Evolutionary conservation across 1,139 yeast genomes (phyloP).

Genomic region (Hansenula sp.): DNA sequence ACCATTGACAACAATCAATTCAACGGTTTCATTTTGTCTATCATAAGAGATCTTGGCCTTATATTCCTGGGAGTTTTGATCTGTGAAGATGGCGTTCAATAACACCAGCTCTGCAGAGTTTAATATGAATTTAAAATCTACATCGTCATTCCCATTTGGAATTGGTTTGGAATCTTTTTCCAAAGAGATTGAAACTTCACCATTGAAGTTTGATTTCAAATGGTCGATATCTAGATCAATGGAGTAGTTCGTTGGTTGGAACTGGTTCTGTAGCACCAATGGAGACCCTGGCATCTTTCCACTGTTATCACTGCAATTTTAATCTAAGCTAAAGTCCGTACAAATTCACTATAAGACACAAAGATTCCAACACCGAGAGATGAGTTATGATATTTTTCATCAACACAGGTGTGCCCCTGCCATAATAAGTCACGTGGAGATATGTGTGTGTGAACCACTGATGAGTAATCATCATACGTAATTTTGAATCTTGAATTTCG

Average conservation of each 20-base stretch:
- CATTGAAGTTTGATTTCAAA: slow-evolving; percentile 53
- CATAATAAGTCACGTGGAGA: too few species aligned
- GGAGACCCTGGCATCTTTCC: not conserved
- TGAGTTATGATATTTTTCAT: too few species aligned
- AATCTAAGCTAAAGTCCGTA: not conserved
- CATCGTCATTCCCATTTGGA: slow-evolving; percentile 5
- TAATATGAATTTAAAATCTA: slow-evolving; percentile 33
- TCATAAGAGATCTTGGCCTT: slow-evolving; percentile 34
- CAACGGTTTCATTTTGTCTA: slow-evolving; percentile 35
- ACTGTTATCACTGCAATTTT: not conserved
- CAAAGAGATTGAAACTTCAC: slow-evolving; percentile 37
- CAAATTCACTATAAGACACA: too few species aligned
- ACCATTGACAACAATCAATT: slow-evolving; percentile 15
- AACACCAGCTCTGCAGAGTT: slow-evolving; percentile 42
- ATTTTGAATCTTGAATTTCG: too few species aligned
- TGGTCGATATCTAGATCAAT: slow-evolving; percentile 42
- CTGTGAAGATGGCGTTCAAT: slow-evolving; percentile 24
- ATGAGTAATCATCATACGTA: too few species aligned
- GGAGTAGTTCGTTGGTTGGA: slow-evolving; percentile 41
- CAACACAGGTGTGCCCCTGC: too few species aligned
- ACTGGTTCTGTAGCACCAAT: slow-evolving; percentile 26
- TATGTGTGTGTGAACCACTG: too few species aligned
- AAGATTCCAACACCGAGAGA: too few species aligned
- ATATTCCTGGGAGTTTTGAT: slow-evolving; percentile 19
- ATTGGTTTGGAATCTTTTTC: slow-evolving; percentile 19